These are phyloP conservation scores for Fragaria vesca DNA, from an alignment of 306 rosid genomes.

Conservation along the genomic window DNA sequence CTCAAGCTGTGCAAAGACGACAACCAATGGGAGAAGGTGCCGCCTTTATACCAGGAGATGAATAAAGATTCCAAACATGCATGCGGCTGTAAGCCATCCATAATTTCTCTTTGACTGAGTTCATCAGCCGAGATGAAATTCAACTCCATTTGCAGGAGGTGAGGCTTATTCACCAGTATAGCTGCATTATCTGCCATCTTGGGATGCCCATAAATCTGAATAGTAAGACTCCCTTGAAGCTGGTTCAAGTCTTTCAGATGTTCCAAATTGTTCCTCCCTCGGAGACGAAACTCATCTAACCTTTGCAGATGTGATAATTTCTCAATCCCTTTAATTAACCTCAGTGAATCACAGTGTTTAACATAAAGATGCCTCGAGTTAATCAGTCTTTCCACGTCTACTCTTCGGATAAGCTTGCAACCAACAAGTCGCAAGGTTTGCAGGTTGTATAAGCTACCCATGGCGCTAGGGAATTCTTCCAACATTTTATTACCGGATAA, in stretches of 20 bases:
- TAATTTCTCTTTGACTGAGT: background rate
- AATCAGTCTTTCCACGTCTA: background rate
- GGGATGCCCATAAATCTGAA: rapidly evolving
- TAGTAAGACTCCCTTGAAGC: background rate
- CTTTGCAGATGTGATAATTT: background rate
- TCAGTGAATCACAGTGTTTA: rapidly evolving
- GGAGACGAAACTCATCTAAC: background rate
- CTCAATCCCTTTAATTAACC: background rate
- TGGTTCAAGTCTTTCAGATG: background rate
- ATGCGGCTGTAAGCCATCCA: slow-evolving; percentile 9
- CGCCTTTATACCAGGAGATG: rapidly evolving
- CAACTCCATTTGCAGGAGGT: background rate
- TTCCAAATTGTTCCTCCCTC: background rate
- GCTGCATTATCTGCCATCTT: background rate
- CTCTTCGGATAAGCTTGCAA: background rate
- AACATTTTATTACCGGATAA: background rate
- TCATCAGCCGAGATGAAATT: too few relatives aligned
- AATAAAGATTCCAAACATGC: background rate
- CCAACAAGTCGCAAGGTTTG: background rate
- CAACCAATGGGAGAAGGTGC: background rate
- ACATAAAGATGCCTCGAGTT: background rate
- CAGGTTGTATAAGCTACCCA: background rate
- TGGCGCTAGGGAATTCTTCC: background rate
- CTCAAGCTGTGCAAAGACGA: background rate
- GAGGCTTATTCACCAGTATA: background rate